Conservation (phyloP, 371 early-diverging fungal genomes). For the Blyttiomyces sp. region DNA sequence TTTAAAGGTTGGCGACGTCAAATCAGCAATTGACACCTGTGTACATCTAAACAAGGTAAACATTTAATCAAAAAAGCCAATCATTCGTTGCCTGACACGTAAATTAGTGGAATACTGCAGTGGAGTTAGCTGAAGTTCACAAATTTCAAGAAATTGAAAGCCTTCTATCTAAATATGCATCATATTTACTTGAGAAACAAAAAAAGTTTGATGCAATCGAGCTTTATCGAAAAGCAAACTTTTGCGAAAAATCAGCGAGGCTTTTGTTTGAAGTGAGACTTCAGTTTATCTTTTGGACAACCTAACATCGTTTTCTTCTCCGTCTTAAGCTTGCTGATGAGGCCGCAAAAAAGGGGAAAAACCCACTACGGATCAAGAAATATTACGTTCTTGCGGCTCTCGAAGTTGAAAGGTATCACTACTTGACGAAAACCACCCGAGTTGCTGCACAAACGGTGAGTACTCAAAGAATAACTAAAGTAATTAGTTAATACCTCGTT, state of each 20-base stretch:
- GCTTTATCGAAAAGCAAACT: conserved; percentile 53
- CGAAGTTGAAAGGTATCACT: conserved; percentile 50
- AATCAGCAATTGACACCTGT: conserved; percentile 49
- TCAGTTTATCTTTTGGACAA: not conserved
- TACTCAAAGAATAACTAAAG: conserved; percentile 8
- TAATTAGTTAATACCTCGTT: too few relatives aligned
- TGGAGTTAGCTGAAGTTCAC: conserved; percentile 44
- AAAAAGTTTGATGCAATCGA: conserved; percentile 40
- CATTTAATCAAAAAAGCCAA: not conserved
- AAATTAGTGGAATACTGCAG: conserved; percentile 48
- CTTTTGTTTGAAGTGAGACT: conserved; percentile 40
- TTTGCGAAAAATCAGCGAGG: conserved; percentile 46
- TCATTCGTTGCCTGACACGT: not conserved
- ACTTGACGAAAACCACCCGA: conserved; percentile 29
- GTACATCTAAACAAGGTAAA: conserved; percentile 48
- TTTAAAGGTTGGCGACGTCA: conserved; percentile 41
- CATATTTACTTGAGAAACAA: conserved; percentile 31
- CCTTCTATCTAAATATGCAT: conserved; percentile 44
- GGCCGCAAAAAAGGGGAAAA: conserved; percentile 29
- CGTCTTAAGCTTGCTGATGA: conserved; percentile 41
- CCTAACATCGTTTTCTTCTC: not conserved
- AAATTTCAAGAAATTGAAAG: conserved; percentile 41
- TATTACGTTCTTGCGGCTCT: conserved; percentile 54
- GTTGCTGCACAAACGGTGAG: conserved; percentile 3
- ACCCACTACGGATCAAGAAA: conserved; percentile 45